Base-by-base conservation (phyloP, 495 filamentous ascomycete genomes). In the Chaetomidium leptoderma region DNA sequence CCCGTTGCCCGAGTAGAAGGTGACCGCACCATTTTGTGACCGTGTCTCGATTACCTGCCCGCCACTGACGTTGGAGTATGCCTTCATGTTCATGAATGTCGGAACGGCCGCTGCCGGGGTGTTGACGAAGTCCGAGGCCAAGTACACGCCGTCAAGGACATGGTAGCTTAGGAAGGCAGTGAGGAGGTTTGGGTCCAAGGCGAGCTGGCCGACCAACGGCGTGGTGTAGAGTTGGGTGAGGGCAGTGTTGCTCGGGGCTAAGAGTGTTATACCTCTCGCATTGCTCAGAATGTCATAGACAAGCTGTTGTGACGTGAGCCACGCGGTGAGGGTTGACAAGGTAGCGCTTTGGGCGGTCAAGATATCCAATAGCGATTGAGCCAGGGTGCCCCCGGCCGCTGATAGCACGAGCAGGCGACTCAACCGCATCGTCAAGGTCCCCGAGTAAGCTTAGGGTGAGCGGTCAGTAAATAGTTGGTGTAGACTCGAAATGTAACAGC, bases 191-290 rank as follows among this genome's bases (percentile, higher is more conserved):
- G 74, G 59, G 45, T 81, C 68, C 5, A 66, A 61, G 24, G 64
- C 57, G 4, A 64, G 42, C 6, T 67, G 39, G 23, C 66, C 64
- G 16, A 63, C 53, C 2, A 71, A 68, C 0, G 69, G 33, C 26
- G 60, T 52, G 39, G 63, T 64, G 54, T 69, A 64, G 32, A 83
- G 66, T 17, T 66, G 64, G 4, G 44, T 39, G 19, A 89, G 69
- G 1, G 86, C 85, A 26, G 78, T 67, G 65, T 89, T 83, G 68
- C 68, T 77, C 0, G 86, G 86, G 0, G 86, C 86, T 9, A 89
- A 70, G 48, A 88, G 73, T 14, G 86, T 89, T 63, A 89, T 72
- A 62, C 85, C 80, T 3, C 58, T 55, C 6, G 78, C 72, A n/a
- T 36, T 56, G 30, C 63, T 63, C n/a, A 87, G 64, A 1, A 70